Percentiles rank a stretch among this genome's conserved stretches.
phyloP scores from a whole-genome alignment of 2,329 filamentous ascomycete genomes.

The Trichoderma atrobrunneum region DNA sequence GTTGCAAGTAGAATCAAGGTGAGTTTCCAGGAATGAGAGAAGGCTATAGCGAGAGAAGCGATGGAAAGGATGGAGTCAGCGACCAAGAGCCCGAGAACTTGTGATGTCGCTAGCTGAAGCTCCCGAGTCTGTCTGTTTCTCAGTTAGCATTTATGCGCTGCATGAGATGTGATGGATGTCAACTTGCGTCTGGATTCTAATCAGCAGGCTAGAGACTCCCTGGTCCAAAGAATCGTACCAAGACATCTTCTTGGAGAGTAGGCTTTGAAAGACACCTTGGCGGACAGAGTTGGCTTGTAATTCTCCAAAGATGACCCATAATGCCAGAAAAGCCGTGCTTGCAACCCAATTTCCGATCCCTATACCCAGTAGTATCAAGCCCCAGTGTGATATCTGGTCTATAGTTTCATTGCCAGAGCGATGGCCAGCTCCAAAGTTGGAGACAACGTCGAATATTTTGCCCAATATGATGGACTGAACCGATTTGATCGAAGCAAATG shows the following conservation, averaged over 20 bases:
- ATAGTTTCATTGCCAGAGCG: slow-evolving; percentile 52
- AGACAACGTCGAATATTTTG: slow-evolving; percentile 69
- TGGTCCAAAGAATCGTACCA: slow-evolving; percentile 79
- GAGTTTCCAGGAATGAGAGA: slow-evolving; percentile 80
- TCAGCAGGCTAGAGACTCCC: slow-evolving; percentile 69
- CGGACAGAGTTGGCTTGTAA: slow-evolving; percentile 68
- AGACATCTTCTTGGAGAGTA: slow-evolving; percentile 70
- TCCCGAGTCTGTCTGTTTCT: slow-evolving; percentile 72
- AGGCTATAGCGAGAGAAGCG: slow-evolving; percentile 66
- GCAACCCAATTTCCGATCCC: slow-evolving; percentile 65
- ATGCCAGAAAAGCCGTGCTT: slow-evolving; percentile 62
- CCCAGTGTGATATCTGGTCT: slow-evolving; percentile 55
- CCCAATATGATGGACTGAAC: slow-evolving; percentile 69
- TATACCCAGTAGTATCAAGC: slow-evolving; percentile 60
- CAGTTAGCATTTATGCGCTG: neutral
- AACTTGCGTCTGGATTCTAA: slow-evolving; percentile 69
- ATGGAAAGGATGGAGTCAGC: slow-evolving; percentile 63
- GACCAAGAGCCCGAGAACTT: slow-evolving; percentile 70
- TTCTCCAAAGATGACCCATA: slow-evolving; percentile 79
- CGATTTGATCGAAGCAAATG: slow-evolving; percentile 62
- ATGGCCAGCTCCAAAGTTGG: slow-evolving; percentile 58
- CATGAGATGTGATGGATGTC: neutral
- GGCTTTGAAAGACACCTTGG: slow-evolving; percentile 59
- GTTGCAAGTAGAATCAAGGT: slow-evolving; percentile 75
- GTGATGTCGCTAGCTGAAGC: slow-evolving; percentile 74